A percentile compares a stretch with the other conserved stretches of the same genome.
Conservation (phyloP, 2,329 filamentous ascomycete genomes). For the Penicillium sp. region DNA sequence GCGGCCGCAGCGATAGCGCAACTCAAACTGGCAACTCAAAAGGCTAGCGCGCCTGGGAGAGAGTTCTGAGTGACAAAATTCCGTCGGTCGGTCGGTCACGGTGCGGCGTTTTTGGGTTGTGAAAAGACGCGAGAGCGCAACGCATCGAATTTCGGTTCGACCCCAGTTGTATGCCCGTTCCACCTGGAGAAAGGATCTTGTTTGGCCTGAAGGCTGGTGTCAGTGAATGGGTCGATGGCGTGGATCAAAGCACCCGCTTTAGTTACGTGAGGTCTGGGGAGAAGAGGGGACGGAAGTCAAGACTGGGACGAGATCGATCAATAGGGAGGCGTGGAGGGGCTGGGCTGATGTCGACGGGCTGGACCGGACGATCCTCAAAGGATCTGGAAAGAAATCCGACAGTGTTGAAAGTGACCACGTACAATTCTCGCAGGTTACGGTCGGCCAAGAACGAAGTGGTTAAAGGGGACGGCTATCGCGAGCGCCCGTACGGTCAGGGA, state of each 20-base stretch:
- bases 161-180: constrained; percentile 21
- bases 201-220: constrained; percentile 6
- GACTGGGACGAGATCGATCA: constrained; percentile 12
- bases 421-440: constrained; percentile 7
- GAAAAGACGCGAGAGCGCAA: constrained; percentile 25
- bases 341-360: constrained; percentile 14
- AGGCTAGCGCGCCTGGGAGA: constrained; percentile 25
- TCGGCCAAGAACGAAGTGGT: constrained; percentile 3
- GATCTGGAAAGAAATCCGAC: neutral
- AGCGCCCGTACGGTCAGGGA: constrained; percentile 19
- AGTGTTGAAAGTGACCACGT: neutral
- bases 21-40: constrained; percentile 6
- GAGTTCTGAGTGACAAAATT: constrained; percentile 28
- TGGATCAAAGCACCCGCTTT: constrained; percentile 6
- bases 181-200: constrained; percentile 20
- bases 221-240: constrained; percentile 7
- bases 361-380: neutral
- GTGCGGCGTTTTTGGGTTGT: constrained; percentile 28
- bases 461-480: constrained; percentile 11
- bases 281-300: constrained; percentile 10
- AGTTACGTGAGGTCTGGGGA: constrained; percentile 11
- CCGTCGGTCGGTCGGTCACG: constrained; percentile 33
- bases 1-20: constrained; percentile 12
- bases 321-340: constrained; percentile 32
- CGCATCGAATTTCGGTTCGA: constrained; percentile 29